Conservation (phyloP, 345 rosid species). For the Pistacia atlantica region DNA sequence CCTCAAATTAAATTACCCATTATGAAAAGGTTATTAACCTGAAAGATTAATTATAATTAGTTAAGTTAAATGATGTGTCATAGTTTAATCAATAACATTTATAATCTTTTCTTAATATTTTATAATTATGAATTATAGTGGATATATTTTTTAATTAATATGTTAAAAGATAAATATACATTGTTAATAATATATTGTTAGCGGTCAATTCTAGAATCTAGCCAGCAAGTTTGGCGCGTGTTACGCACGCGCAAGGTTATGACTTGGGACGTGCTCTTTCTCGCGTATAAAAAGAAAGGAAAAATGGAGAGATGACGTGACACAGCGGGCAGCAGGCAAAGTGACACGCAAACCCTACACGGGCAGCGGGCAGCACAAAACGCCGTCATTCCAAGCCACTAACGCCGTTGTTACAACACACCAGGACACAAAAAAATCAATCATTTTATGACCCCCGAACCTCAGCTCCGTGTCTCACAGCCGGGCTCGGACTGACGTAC, state of each 20-base stretch:
- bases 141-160: no score
- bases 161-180: no score
- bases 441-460: conserved; percentile 41
- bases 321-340: conserved; percentile 20
- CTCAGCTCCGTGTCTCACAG: conserved; percentile 13
- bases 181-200: no score
- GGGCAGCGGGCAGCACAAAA: conserved; percentile 61
- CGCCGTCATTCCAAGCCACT: conserved; percentile 38
- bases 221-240: not conserved
- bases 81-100: no score
- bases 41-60: no score
- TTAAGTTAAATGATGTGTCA: no score
- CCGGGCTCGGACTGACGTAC: conserved; percentile 47
- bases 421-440: conserved; percentile 27
- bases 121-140: no score
- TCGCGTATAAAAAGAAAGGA: no score
- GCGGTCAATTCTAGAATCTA: no score
- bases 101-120: no score
- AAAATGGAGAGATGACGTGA: conserved; percentile 25
- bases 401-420: conserved; percentile 28
- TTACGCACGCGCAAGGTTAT: not conserved
- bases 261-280: not conserved
- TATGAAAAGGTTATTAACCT: no score
- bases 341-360: conserved; percentile 21
- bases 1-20: no score